A percentile compares a stretch with the other conserved stretches of the same genome.
Conservation (phyloP, 306 rosid genomes). For the Dicorynia guianensis region DNA sequence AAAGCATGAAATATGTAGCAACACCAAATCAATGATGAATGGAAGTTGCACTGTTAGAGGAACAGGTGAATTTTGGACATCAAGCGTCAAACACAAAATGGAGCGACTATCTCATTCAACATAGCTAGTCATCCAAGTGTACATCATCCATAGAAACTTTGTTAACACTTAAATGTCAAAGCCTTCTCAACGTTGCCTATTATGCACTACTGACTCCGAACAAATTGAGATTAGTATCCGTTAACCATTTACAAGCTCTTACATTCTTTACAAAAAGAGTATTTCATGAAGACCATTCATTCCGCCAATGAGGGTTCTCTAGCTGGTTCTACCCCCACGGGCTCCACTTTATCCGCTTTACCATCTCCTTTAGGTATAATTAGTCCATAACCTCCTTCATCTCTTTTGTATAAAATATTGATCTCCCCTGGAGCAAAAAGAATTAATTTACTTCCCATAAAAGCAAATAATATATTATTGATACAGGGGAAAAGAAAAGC, state of each 20-base stretch:
- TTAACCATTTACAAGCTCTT: constrained; percentile 44
- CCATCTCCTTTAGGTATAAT: constrained; percentile 80
- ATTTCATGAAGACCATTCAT: constrained; percentile 42
- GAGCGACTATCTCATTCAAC: constrained; percentile 32
- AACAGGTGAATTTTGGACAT: constrained; percentile 27
- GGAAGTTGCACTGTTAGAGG: constrained; percentile 26
- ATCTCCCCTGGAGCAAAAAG: constrained; percentile 67
- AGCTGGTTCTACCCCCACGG: constrained; percentile 49
- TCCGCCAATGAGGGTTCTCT: constrained; percentile 66
- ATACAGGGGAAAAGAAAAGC: background rate
- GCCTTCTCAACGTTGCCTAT: constrained; percentile 19
- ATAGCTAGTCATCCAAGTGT: constrained; percentile 30
- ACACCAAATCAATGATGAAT: background rate
- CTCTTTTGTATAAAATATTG: constrained; percentile 82
- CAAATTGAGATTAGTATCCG: constrained; percentile 33
- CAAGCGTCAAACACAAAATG: constrained; percentile 1
- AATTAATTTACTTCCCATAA: constrained; percentile 28
- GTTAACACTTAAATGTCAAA: constrained; percentile 32
- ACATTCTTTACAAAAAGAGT: constrained; percentile 26
- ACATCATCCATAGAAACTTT: constrained; percentile 37
- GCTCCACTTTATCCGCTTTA: constrained; percentile 54
- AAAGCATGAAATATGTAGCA: constrained; percentile 19
- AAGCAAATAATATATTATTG: constrained; percentile 22
- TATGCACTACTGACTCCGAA: constrained; percentile 43
- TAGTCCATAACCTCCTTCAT: constrained; percentile 87